Base-by-base conservation (phyloP, 2,329 filamentous ascomycete species). In the Penicillium sp. region DNA sequence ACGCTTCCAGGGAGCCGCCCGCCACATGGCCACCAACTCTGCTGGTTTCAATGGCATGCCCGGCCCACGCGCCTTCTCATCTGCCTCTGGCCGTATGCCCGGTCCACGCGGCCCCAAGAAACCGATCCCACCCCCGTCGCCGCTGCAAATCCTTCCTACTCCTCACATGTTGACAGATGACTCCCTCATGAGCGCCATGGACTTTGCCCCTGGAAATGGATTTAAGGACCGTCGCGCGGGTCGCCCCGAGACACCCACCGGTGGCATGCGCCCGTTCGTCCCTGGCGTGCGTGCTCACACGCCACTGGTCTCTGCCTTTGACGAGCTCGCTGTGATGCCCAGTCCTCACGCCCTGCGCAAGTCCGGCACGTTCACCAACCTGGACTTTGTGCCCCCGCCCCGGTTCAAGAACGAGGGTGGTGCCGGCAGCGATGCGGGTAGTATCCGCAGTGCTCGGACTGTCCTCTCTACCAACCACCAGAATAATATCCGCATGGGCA, bases 121-220 rank as follows among this genome's bases (percentile, higher is more conserved):
- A 73, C 80, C 82, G 50, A 73, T 87, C 65, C 89, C 91, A 27
- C 91, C 93, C 6, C 94, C 93, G 1, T 73, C 84, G 29, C 82
- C 87, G 13, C 83, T 99, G 23, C 83, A 80, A 48, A 88, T 90
- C 1, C 81, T 99, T 21, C 93, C 93, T 9, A 96, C 91, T 1
- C 93, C 94, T 0, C 87, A 89, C 51, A 89, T 91, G 79, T 82
- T 99, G 42, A 89, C 82, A 69, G 93, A 96, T 60, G 92, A 96
- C 71, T 87, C 96, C 63, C 86, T 89, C 73, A 89, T 77, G 64
- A 61, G 49, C 67, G 82, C 91, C 0, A 83, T 89, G 57, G 93
- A 97, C 66, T 97, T 96, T 75, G 94, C 94, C 0, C 94, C 94
- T 25, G 91, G 90, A 1, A 80, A 83, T 23, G 82, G 76, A 19